phyloP scores from a whole-genome alignment of 129 eudicot genomes.

The Tanacetum coccineum region DNA sequence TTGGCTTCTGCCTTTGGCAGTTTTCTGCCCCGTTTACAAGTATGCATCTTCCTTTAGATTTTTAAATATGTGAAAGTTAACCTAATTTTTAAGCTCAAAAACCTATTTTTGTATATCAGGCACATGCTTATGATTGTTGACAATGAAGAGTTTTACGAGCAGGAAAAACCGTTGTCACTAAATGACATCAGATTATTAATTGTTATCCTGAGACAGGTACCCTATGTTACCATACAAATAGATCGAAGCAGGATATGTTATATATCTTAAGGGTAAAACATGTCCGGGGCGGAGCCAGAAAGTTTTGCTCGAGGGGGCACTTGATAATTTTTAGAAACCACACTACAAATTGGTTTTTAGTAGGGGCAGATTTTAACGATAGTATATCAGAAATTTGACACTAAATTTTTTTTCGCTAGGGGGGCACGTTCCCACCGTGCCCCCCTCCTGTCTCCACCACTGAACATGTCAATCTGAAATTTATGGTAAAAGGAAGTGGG shows the following conservation, averaged over 20 bases:
- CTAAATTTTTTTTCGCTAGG: too few species aligned
- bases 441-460: too few species aligned
- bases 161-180: constrained; percentile 83
- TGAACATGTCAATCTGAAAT: neutral
- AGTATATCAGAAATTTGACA: too few species aligned
- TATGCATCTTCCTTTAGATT: constrained; percentile 25
- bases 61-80: neutral
- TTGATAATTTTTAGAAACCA: too few species aligned
- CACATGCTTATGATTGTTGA: constrained; percentile 96
- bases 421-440: too few species aligned
- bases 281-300: neutral
- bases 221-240: constrained; percentile 4
- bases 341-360: too few species aligned
- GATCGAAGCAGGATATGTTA: neutral
- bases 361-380: too few species aligned
- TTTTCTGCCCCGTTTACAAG: constrained; percentile 97
- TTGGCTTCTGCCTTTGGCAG: constrained; percentile 88
- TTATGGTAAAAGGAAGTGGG: neutral
- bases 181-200: constrained; percentile 79
- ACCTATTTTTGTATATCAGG: constrained; percentile 40
- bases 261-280: constrained; percentile 1
- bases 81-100: constrained; percentile 22
- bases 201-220: constrained; percentile 87
- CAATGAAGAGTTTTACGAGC: constrained; percentile 94
- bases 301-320: too few species aligned